Evolutionary conservation across 2,329 filamentous ascomycete species (phyloP), one percentile per base, ranked within the genome.

Genomic region (Paraconiothyrium brasiliense): DNA sequence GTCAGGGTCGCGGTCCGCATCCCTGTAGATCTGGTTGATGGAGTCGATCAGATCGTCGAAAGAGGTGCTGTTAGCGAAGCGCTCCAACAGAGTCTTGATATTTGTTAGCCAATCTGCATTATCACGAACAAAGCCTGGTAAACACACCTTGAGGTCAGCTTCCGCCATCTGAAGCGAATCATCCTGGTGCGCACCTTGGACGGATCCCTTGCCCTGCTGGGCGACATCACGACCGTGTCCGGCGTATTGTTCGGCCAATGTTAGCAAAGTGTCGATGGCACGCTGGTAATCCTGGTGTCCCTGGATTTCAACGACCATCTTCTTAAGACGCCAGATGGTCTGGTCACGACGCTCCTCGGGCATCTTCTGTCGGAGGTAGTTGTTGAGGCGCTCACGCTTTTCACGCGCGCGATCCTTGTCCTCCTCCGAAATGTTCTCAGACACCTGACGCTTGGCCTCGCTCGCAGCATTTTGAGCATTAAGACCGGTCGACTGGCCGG

Each of bases 291-390:
- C 94, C 61, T 92, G 88, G 75, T 98, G 95, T 59, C 94, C 92
- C 82, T 99, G 95, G 71, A 97, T 93, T 81, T 99, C 95, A 49
- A 97, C 89, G 43, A 99, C 83, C 91, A 98, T 97, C 88, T 98
- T 98, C 89, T 94, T 99, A 68, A 99, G 82, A 41, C 95, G 92
- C 87, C 89, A 97, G 71, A 97, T 90, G 59, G 90, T 90, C 84
- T 97, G 93, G 8, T 98, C 93, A 63, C 94, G 93, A 62, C 95
- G 93, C 79, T 98, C 94, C 80, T 94, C 83, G 0, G 95, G 94
- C 80, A 99, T 86, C 85, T 98, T 99, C 73, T 89, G 87, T 70
- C 88, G 85, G 58, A 97, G 82, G 77, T 98, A 98, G 69, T 92
- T 87, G 75, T 86, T 89, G 30, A 90, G 84, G 60, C 84, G 78